Evolutionary conservation across 148 eudicot genomes (phyloP).

Genomic region (Linanthus parryae): DNA sequence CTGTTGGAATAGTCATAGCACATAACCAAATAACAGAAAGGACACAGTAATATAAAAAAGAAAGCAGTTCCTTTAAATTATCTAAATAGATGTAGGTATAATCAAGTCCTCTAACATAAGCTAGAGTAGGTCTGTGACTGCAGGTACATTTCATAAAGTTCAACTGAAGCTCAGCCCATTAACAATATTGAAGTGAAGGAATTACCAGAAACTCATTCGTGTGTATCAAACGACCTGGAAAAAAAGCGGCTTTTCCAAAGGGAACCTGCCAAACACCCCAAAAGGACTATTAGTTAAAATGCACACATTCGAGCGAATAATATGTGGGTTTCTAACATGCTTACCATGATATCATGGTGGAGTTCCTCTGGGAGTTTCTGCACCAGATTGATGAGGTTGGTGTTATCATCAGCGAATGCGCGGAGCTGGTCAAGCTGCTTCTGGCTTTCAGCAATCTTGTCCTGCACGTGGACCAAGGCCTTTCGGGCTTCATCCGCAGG

Average conservation of each 20-base stretch:
- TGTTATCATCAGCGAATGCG: constrained; percentile 46
- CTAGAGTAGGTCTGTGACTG: too few relatives aligned
- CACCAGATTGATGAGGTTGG: constrained; percentile 59
- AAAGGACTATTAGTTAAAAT: neutral
- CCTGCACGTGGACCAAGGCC: constrained; percentile 54
- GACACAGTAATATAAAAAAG: too few relatives aligned
- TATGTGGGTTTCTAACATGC: neutral
- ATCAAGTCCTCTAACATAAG: too few relatives aligned
- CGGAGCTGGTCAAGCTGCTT: constrained; percentile 37
- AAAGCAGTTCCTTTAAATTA: too few relatives aligned
- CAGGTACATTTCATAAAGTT: neutral
- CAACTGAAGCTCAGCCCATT: neutral
- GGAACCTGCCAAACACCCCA: constrained; percentile 58
- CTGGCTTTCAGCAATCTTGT: constrained; percentile 33
- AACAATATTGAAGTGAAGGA: neutral
- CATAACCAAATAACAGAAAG: too few relatives aligned
- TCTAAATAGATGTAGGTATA: too few relatives aligned
- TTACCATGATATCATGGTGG: constrained; percentile 71
- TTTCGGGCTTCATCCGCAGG: constrained; percentile 61
- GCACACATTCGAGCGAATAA: neutral
- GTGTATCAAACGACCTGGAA: constrained; percentile 82
- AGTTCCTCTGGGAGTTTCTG: constrained; percentile 79
- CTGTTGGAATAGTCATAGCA: too few relatives aligned
- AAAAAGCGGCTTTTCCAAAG: constrained; percentile 90
- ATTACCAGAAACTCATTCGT: constrained; percentile 85